phyloP scores from a whole-genome alignment of 129 eudicot genomes.

The Cynara cardunculus region DNA sequence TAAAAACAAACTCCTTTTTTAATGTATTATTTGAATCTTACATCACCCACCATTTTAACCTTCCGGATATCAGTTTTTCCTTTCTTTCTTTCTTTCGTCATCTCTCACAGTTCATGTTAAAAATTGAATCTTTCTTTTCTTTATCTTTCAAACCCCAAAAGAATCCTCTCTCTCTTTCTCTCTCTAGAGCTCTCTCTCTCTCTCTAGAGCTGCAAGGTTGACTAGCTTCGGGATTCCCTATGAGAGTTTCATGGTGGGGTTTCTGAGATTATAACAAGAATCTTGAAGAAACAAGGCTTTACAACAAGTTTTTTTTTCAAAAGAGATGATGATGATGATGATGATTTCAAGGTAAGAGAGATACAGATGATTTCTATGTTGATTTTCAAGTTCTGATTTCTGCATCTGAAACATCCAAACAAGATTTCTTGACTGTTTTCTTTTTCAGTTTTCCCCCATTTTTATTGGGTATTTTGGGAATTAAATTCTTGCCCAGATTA shows the following conservation, averaged over 20 bases:
- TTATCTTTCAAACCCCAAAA: slow-evolving; percentile 7
- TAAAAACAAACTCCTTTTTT: neutral
- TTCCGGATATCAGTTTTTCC: neutral
- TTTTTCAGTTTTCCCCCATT: neutral
- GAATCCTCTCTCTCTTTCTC: slow-evolving; percentile 9
- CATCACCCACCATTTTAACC: slow-evolving; percentile 21
- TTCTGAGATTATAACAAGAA: slow-evolving; percentile 30
- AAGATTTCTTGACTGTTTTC: neutral
- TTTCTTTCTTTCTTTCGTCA: neutral
- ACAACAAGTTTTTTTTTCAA: neutral
- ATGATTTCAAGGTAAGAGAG: slow-evolving; percentile 26
- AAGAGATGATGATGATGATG: slow-evolving; percentile 9
- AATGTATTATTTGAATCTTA: slow-evolving; percentile 5
- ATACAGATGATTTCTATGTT: slow-evolving; percentile 3
- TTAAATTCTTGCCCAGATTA: neutral
- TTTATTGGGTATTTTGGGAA: slow-evolving; percentile 20
- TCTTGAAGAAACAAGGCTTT: slow-evolving; percentile 20
- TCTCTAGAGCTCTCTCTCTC: too few relatives aligned
- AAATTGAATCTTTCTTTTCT: slow-evolving; percentile 25
- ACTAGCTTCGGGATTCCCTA: slow-evolving; percentile 40
- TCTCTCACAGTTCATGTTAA: slow-evolving; percentile 11
- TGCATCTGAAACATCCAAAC: slow-evolving; percentile 29
- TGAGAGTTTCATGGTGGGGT: slow-evolving; percentile 27
- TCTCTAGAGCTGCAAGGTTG: slow-evolving; percentile 26
- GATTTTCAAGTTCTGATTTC: slow-evolving; percentile 8